Conservation (phyloP, 257 asterid genomes). For the Fraxinus pennsylvanica region DNA sequence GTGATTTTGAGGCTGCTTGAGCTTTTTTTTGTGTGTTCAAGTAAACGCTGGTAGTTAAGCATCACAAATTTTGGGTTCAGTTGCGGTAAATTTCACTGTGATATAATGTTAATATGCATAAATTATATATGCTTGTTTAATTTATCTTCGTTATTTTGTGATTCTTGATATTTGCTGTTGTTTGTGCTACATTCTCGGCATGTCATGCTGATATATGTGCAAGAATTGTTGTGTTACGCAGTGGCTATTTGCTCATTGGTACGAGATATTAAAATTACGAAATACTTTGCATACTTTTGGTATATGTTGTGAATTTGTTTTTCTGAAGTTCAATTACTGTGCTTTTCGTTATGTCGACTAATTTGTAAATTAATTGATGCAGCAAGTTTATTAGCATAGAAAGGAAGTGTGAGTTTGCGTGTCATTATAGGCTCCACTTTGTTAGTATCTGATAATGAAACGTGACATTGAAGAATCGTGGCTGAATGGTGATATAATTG, state of each 20-base stretch:
- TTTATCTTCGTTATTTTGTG: not conserved
- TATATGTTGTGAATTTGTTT: too few species aligned
- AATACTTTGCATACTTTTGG: not conserved
- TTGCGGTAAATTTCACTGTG: too few species aligned
- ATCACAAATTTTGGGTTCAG: not conserved
- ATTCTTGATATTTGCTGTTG: not conserved
- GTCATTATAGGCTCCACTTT: not conserved
- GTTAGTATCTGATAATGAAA: not conserved
- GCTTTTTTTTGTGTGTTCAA: not conserved
- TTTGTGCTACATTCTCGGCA: not conserved
- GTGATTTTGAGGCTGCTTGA: not conserved
- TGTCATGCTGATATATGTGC: not conserved
- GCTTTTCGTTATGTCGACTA: not conserved
- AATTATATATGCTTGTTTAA: too few species aligned
- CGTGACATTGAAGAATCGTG: not conserved
- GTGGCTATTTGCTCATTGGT: too few species aligned
- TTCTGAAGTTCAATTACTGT: not conserved
- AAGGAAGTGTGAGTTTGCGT: not conserved
- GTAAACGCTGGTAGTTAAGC: slow-evolving; percentile 22
- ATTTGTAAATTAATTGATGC: not conserved
- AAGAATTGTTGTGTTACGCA: too few species aligned
- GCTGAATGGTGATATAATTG: not conserved
- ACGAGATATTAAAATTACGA: not conserved
- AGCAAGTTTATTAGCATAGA: not conserved
- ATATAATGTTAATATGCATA: too few species aligned